Conservation (phyloP, 1,284 basidiomycete species). For the Sanghuangporus sanghuang region DNA sequence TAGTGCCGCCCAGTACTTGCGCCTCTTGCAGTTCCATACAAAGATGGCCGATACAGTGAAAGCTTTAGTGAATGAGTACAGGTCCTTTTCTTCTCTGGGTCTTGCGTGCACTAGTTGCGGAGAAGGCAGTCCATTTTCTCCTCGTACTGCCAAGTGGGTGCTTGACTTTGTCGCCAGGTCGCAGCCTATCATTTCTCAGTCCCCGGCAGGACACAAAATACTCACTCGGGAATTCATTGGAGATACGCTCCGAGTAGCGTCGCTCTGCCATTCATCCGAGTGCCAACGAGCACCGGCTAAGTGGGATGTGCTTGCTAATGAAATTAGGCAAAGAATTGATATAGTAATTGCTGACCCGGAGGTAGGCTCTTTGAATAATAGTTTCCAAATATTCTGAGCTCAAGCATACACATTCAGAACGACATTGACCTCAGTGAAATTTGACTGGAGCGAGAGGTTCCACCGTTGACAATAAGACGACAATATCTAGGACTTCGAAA, state of each 20-base stretch:
- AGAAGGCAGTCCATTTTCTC: background rate
- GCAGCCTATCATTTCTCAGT: background rate
- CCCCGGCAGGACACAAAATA: background rate
- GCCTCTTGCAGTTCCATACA: slow-evolving; percentile 3
- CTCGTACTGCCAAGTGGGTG: background rate
- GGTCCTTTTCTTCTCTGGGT: background rate
- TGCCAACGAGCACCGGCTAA: background rate
- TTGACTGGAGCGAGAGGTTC: background rate
- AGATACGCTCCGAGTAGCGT: background rate
- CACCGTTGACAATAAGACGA: background rate
- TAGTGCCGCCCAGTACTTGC: slow-evolving; percentile 11
- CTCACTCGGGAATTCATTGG: background rate
- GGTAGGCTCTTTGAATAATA: no score
- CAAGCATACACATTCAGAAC: background rate
- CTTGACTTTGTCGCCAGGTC: background rate
- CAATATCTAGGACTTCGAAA: background rate
- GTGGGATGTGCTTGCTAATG: background rate
- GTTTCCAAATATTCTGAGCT: no score
- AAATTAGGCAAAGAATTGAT: background rate
- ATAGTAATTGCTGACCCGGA: background rate
- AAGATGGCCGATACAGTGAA: background rate
- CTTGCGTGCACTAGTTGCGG: background rate
- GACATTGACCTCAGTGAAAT: slow-evolving; percentile 11
- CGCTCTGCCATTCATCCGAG: background rate
- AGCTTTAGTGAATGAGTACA: background rate